phyloP scores from a whole-genome alignment of 129 eudicot species.

The Tagetes erecta region DNA sequence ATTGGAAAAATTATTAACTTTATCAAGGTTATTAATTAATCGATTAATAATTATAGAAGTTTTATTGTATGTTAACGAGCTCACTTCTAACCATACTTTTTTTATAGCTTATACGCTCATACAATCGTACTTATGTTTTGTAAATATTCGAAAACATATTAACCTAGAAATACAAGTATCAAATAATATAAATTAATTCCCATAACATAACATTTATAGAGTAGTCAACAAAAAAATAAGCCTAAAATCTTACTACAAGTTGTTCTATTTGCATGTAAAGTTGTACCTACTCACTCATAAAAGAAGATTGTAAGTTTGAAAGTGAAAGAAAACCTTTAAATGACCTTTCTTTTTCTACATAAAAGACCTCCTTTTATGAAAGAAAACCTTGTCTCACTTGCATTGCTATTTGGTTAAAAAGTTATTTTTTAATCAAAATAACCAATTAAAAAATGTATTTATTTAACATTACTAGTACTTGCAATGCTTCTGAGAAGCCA shows the following conservation, averaged over 20 bases:
- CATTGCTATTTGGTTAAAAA: conserved; percentile 30
- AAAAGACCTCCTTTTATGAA: neutral
- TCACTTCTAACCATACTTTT: no score
- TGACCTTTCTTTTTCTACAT: conserved; percentile 8
- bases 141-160: no score
- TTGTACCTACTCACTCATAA: conserved; percentile 6
- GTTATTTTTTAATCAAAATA: neutral
- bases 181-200: neutral
- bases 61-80: no score
- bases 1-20: no score
- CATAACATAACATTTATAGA: neutral
- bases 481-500: conserved; percentile 39
- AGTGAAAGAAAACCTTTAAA: conserved; percentile 18
- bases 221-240: conserved; percentile 6
- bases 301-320: conserved; percentile 27
- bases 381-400: conserved; percentile 41
- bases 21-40: no score
- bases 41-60: no score
- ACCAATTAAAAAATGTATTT: neutral
- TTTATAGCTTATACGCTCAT: no score
- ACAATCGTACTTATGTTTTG: no score
- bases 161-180: neutral
- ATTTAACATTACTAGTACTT: conserved; percentile 21
- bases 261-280: neutral
- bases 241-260: neutral